Evolutionary conservation across 305 asterid genomes (phyloP).

Genomic region (Fraxinus latifolia): DNA sequence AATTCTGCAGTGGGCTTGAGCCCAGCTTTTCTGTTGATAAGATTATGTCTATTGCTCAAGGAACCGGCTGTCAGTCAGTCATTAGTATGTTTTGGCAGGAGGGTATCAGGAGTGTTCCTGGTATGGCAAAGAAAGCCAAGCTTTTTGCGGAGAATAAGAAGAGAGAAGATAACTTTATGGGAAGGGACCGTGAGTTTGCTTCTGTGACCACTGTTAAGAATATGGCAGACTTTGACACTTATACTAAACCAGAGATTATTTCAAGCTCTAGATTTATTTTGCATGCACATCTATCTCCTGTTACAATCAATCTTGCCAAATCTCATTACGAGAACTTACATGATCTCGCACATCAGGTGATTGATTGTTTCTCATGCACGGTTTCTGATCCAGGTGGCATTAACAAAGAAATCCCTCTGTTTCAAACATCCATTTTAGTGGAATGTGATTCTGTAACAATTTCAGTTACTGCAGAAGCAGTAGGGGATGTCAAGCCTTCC

Average conservation of each 20-base stretch:
- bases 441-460: conserved; percentile 64
- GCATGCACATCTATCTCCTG: conserved; percentile 61
- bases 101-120: conserved; percentile 66
- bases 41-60: conserved; percentile 50
- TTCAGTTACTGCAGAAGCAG: conserved; percentile 44
- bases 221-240: conserved; percentile 49
- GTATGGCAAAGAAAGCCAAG: conserved; percentile 80
- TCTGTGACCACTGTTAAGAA: conserved; percentile 73
- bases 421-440: conserved; percentile 68
- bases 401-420: conserved; percentile 36
- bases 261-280: conserved; percentile 67
- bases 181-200: conserved; percentile 68
- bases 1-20: conserved; percentile 32
- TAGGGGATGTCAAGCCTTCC: conserved; percentile 42
- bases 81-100: conserved; percentile 79
- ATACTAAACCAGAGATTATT: conserved; percentile 59
- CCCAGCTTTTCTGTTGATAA: conserved; percentile 47
- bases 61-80: conserved; percentile 47
- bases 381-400: conserved; percentile 40
- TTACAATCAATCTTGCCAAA: conserved; percentile 45
- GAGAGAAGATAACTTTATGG: conserved; percentile 48
- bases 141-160: conserved; percentile 62
- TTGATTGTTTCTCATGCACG: conserved; percentile 40
- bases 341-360: conserved; percentile 52
- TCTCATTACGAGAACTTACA: conserved; percentile 52